Base-by-base conservation (phyloP, 2,329 filamentous ascomycete genomes). In the Xylaria sp. region DNA sequence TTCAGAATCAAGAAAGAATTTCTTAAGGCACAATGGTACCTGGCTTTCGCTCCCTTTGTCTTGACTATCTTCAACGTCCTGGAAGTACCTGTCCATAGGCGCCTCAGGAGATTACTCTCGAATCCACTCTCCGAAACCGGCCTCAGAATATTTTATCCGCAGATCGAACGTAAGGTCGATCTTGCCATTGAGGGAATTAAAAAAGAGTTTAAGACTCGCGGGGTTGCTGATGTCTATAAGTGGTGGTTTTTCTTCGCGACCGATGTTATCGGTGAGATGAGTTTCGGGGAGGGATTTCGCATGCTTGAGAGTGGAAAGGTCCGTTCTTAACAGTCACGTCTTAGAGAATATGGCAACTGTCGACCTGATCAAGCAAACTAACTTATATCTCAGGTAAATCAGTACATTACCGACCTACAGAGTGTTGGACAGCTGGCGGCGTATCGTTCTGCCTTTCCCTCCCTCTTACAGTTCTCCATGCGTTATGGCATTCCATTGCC, bases 211-310 rank as follows among this genome's bases (percentile, higher is more conserved):
- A 58, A 74, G n/a, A 64, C 70, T 0, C 71, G 67, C 9, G 84
- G 83, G 0, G 76, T 68, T 0, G 79, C 78, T 0, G 85, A 89
- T 67, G 74, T 88, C 0, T 79, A 82, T 65, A 86, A 87, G 63
- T 88, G 86, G 86, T 86, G 81, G 79, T 74, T 82, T 1, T 86
- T 87, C 62, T 82, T 87, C 79, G 76, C 85, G 0, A 86, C 85
- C 0, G 87, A 89, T 73, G 77, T 87, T 1, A 85, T 88, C 53
- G 84, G 82, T 0, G 80, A 87, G 58, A 74, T 89, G 7, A 81
- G 78, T 0, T 89, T 89, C 74, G 86, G 87, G 81, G 81, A 87
- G 31, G 84, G 84, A 0, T 88, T 88, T 61, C 76, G 77, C 0
- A 84, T 85, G 78, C 74, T 89, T 4, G 85, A 88, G 61, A 71